Percentiles rank a stretch among this genome's conserved stretches.
phyloP scores from a whole-genome alignment of 495 filamentous ascomycete species.

The Arthonia radiata region DNA sequence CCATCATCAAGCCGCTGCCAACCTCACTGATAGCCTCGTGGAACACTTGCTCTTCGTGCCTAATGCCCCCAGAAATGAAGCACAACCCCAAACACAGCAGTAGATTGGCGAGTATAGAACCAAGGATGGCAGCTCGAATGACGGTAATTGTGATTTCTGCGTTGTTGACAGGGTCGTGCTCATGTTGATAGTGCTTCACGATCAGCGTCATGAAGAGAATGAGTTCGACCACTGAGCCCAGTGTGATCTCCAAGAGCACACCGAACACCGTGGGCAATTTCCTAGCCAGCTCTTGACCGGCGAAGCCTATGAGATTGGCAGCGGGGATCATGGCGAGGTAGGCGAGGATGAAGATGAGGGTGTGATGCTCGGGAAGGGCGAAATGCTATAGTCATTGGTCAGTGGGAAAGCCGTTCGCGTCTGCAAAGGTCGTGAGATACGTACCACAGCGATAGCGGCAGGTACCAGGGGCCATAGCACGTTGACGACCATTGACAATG shows the following conservation, averaged over 20 bases:
- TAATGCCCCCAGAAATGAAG: slow-evolving; percentile 53
- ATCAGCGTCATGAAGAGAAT: slow-evolving; percentile 61
- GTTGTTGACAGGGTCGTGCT: slow-evolving; percentile 16
- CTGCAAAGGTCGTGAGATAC: slow-evolving; percentile 2
- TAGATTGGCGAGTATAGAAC: slow-evolving; percentile 26
- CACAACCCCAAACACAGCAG: slow-evolving; percentile 49
- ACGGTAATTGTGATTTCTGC: slow-evolving; percentile 45
- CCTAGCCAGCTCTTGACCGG: slow-evolving; percentile 52
- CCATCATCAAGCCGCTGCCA: slow-evolving; percentile 54
- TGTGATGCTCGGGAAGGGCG: slow-evolving; percentile 29
- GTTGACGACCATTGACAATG: slow-evolving; percentile 30
- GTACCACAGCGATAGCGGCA: slow-evolving; percentile 31
- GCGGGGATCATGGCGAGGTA: slow-evolving; percentile 72
- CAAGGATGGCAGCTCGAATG: slow-evolving; percentile 62
- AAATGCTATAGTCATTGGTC: slow-evolving; percentile 20
- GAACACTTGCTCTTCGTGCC: slow-evolving; percentile 39
- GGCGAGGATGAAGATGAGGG: slow-evolving; percentile 43
- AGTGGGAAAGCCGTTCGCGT: slow-evolving; percentile 1
- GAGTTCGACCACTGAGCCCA: slow-evolving; percentile 59
- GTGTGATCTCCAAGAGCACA: slow-evolving; percentile 49
- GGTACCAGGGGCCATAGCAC: slow-evolving; percentile 56
- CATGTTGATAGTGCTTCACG: slow-evolving; percentile 13
- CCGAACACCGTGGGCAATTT: slow-evolving; percentile 60
- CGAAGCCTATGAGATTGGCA: slow-evolving; percentile 72
- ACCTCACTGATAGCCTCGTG: slow-evolving; percentile 58